A percentile compares a stretch with the other conserved stretches of the same genome.
Conservation (phyloP, 2,329 filamentous ascomycete species). For the Fusarium papillatum region DNA sequence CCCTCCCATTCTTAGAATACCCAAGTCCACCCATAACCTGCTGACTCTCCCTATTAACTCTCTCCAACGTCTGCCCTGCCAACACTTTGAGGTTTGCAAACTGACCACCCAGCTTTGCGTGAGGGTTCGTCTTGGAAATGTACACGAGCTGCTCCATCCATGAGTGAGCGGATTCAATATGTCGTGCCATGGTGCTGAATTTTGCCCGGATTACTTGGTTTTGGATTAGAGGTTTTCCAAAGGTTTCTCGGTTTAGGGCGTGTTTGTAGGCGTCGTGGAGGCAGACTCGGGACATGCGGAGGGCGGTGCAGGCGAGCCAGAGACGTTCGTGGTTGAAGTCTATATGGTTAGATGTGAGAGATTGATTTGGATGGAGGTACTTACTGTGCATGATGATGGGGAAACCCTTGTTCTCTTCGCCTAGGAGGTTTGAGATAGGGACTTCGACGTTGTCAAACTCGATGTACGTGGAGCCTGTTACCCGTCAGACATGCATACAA, state of each 20-base stretch:
- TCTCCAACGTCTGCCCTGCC: not conserved
- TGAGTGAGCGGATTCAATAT: conserved; percentile 61
- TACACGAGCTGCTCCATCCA: conserved; percentile 31
- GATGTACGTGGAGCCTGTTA: not conserved
- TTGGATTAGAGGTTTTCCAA: conserved; percentile 68
- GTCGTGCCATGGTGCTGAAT: conserved; percentile 67
- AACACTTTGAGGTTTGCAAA: not conserved
- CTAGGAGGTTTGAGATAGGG: not conserved
- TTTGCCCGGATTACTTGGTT: conserved; percentile 73
- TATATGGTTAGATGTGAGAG: not conserved
- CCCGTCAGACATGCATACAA: not conserved
- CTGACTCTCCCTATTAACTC: conserved; percentile 57
- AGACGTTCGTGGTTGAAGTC: conserved; percentile 72
- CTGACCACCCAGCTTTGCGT: not conserved
- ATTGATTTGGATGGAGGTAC: not conserved
- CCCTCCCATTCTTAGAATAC: conserved; percentile 62
- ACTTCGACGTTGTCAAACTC: not conserved
- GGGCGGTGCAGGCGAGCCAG: conserved; percentile 68
- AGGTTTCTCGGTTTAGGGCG: conserved; percentile 66
- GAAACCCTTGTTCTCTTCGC: not conserved
- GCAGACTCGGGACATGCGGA: conserved; percentile 69
- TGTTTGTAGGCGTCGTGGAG: conserved; percentile 64
- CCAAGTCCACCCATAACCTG: conserved; percentile 67
- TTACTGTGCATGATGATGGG: conserved; percentile 4
- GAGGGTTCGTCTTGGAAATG: not conserved